Base-by-base conservation (phyloP, 441 rosid genomes). In the Manihot esculenta region DNA sequence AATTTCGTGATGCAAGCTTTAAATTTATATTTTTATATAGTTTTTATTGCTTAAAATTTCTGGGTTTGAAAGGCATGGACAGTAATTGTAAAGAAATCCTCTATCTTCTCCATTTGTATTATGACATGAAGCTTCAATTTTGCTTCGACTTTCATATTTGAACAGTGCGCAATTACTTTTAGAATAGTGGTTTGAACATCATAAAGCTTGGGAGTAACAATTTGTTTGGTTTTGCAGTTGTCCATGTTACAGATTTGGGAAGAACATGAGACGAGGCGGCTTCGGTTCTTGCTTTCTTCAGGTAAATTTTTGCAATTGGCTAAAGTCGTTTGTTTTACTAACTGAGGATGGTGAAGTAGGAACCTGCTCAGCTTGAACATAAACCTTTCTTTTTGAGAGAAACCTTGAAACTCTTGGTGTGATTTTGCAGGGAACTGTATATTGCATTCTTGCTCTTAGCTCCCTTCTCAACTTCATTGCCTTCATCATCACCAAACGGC, bases 231-330 rank as follows among this genome's bases (percentile, higher is more conserved):
- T 62, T 76, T 84, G 86, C 88, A 93, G 98, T 68, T 94, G 96
- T 78, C 96, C 98, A 3, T 89, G 97, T 81, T 91, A 88, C 50
- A 88, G 92, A 85, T 94, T 91, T 55, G 97, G 93, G 72, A 88
- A 85, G 78, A 94, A 94, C 84, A 90, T 91, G 98, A 78, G 82
- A 51, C 87, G 98, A 62, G 79, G 88, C 38, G 97, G 99, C 65
- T 90, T 91, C 24, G 91, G 97, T 76, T 81, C 85, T 72, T 91
- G 95, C 72, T 90, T 91, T 78, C 73, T 91, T 77, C 99, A 88
- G 96, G 97, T 91, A 77, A 48, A 45, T n/a, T 62, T 56, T 20
- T 35, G 30, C 58, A 55, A 35, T 48, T 49, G 24, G 10, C 20
- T 24, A 57, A 38, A 47, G 27, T 45, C 58, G 15, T 30, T 20